phyloP scores from a whole-genome alignment of 805 yeast species.

The Maudiozyma turicensis region DNA sequence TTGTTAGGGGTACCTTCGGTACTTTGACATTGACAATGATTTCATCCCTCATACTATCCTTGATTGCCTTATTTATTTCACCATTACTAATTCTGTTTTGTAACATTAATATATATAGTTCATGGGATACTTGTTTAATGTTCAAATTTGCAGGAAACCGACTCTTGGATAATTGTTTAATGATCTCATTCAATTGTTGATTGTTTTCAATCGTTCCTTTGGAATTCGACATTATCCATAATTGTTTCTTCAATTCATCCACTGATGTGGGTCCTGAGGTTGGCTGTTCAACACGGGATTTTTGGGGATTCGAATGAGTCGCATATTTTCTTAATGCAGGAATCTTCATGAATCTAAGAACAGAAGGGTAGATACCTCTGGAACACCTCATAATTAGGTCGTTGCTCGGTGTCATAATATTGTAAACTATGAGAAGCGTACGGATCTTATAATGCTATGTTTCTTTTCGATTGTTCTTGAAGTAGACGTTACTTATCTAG shows the following conservation, averaged over 20 bases:
- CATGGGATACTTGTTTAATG: background rate
- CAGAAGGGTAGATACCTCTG: too few relatives aligned
- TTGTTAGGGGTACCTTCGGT: background rate
- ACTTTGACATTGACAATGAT: background rate
- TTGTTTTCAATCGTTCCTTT: background rate
- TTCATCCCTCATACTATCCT: too few relatives aligned
- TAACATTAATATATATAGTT: background rate
- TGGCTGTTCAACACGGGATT: too few relatives aligned
- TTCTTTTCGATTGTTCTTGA: too few relatives aligned
- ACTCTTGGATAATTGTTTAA: background rate
- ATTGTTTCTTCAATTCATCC: background rate
- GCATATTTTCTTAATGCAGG: too few relatives aligned
- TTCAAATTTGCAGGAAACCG: background rate
- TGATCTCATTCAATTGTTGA: background rate
- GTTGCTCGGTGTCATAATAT: too few relatives aligned
- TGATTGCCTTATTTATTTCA: slow-evolving; percentile 2
- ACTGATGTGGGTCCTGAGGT: background rate
- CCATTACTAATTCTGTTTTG: slow-evolving; percentile 1
- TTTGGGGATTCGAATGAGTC: too few relatives aligned
- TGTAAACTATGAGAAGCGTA: too few relatives aligned
- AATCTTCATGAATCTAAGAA: too few relatives aligned
- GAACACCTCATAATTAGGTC: too few relatives aligned
- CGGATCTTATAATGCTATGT: too few relatives aligned
- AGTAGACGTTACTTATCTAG: too few relatives aligned
- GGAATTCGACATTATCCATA: background rate